Conservation (phyloP, 1,139 yeast genomes). For the Candida frijolesensis region DNA sequence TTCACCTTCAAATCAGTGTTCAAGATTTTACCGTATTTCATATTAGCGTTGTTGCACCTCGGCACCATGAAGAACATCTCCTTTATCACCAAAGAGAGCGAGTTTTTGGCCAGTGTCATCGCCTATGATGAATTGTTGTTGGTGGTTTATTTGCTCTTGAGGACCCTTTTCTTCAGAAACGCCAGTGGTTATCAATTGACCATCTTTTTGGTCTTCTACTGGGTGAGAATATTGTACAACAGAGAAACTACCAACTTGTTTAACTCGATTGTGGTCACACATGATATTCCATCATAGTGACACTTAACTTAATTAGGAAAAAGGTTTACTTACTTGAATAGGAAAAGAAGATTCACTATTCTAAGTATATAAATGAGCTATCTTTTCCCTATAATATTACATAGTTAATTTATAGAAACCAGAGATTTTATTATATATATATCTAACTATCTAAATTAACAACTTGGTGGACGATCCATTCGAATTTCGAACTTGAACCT, state of each 20-base stretch:
- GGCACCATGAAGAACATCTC: constrained; percentile 41
- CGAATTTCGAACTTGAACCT: too few relatives aligned
- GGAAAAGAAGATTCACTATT: too few relatives aligned
- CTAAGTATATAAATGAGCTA: too few relatives aligned
- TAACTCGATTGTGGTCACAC: constrained; percentile 38
- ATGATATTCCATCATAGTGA: too few relatives aligned
- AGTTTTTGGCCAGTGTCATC: constrained; percentile 48
- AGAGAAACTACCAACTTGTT: constrained; percentile 51
- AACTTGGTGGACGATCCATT: too few relatives aligned
- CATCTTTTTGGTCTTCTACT: constrained; percentile 59
- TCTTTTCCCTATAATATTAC: too few relatives aligned
- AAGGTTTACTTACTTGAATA: too few relatives aligned
- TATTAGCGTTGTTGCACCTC: constrained; percentile 61
- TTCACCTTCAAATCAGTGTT: constrained; percentile 66
- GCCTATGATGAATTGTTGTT: constrained; percentile 64
- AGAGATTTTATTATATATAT: too few relatives aligned
- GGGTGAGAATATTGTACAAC: constrained; percentile 66
- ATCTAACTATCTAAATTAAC: too few relatives aligned
- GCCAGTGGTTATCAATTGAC: constrained; percentile 69
- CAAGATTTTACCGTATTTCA: constrained; percentile 61
- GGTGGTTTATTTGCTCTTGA: constrained; percentile 52
- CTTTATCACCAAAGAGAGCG: constrained; percentile 41
- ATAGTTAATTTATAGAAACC: too few relatives aligned
- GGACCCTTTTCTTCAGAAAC: constrained; percentile 64
- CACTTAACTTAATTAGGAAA: too few relatives aligned